Conservation (phyloP, 2,329 filamentous ascomycete genomes). For the Aspergillus neotritici region DNA sequence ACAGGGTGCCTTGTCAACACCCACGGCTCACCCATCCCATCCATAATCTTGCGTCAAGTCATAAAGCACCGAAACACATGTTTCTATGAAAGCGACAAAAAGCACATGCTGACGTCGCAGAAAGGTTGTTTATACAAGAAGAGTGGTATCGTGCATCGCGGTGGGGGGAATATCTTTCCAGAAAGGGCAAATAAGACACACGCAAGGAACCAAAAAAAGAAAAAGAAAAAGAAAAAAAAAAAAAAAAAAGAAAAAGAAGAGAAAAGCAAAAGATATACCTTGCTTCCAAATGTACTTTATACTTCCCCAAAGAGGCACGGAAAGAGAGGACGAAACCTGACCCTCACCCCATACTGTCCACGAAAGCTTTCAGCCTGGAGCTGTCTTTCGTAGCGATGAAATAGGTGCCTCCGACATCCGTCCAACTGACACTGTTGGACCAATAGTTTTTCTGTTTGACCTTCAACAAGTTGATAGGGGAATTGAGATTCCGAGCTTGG, state of each 20-base stretch:
- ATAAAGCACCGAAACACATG: too few relatives aligned
- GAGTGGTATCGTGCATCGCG: too few relatives aligned
- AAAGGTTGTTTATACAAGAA: not conserved
- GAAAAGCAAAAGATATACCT: not conserved
- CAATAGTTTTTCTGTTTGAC: conserved; percentile 69
- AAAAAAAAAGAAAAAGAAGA: not conserved
- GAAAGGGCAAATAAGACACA: conserved; percentile 8
- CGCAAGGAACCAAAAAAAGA: conserved; percentile 8
- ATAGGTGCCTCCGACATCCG: conserved; percentile 73
- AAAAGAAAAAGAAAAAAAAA: conserved; percentile 6
- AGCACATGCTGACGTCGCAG: not conserved
- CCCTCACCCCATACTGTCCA: conserved; percentile 31
- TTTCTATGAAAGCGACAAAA: not conserved
- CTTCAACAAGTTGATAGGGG: conserved; percentile 73
- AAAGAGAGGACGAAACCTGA: not conserved
- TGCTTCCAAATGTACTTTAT: too few relatives aligned
- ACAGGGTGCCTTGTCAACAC: too few relatives aligned
- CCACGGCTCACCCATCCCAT: too few relatives aligned
- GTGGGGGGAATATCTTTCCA: too few relatives aligned
- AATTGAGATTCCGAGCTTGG: conserved; percentile 67
- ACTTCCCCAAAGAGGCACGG: not conserved
- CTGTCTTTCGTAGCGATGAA: conserved; percentile 79
- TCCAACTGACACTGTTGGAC: conserved; percentile 78
- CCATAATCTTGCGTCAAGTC: too few relatives aligned
- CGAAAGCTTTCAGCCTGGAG: conserved; percentile 48